Percentiles rank a stretch among this genome's conserved stretches.
Conservation (phyloP, 768 basidiomycete genomes). For the Suillus bovinus region DNA sequence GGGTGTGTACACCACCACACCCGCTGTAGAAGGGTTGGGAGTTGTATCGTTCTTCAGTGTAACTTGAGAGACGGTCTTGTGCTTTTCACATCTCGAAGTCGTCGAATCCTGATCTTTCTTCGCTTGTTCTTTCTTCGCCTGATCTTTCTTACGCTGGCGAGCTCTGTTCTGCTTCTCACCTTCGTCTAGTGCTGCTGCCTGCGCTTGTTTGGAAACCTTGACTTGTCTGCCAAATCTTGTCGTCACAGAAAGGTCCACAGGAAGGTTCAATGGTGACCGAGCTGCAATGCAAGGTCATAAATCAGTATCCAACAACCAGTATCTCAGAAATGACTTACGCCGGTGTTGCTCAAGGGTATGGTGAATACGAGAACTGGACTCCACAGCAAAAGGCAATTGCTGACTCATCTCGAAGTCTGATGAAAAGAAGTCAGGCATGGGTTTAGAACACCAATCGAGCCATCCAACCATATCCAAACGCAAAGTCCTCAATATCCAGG, state of each 20-base stretch:
- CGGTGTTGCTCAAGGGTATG: conserved; percentile 9
- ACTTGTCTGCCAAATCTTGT: conserved; percentile 27
- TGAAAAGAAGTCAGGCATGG: not conserved
- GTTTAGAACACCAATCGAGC: not conserved
- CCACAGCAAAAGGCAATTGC: conserved; percentile 28
- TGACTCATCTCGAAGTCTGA: conserved; percentile 33
- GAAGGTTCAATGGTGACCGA: conserved; percentile 9
- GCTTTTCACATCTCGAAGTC: not conserved
- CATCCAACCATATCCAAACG: conserved; percentile 30
- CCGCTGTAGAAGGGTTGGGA: conserved; percentile 1
- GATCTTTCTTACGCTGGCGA: conserved; percentile 5
- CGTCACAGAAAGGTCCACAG: conserved; percentile 10
- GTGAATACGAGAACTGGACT: conserved; percentile 26
- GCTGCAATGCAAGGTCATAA: conserved; percentile 17
- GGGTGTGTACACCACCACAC: not conserved
- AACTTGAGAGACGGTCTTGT: not conserved
- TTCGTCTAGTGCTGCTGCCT: conserved; percentile 12
- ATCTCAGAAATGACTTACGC: conserved; percentile 18
- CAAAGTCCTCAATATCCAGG: conserved; percentile 26
- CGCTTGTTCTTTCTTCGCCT: conserved; percentile 13
- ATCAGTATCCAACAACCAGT: not conserved
- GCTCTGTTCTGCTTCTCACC: not conserved
- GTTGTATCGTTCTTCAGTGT: not conserved
- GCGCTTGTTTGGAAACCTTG: conserved; percentile 22
- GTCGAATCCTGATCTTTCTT: conserved; percentile 4